Evolutionary conservation across 345 rosid genomes (phyloP), one percentile per base, ranked within the genome.

Genomic region (Sapria himalayana): DNA sequence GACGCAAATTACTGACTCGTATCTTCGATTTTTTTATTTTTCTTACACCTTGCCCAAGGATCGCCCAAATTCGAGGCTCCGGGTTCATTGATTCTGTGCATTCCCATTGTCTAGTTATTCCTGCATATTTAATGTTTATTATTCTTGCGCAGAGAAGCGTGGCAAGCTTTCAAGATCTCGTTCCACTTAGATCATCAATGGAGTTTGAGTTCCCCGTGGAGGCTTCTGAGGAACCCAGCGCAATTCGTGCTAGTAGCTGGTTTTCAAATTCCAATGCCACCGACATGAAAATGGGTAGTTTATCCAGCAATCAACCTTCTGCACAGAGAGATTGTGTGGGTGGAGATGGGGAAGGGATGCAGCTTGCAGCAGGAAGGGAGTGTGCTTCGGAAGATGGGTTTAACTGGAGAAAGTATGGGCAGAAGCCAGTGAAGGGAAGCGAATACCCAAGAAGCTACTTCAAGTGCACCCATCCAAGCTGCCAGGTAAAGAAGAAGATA

Each of bases 351-450:
- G 55, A 45, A 45, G 61, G 56, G 39, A 73, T 68, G 2, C 29
- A 45, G 49, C 39, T 46, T 49, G 46, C 59, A 17, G 17, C 55
- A 18, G 75, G 56, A 45, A 46, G 32, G 17, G 53, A 27, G 35
- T 58, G 64, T 49, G 61, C 60, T 43, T 59, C 68, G 4, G 76
- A 75, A 59, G 78, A 75, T 39, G 72, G 73, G 29, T 75, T 65
- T 57, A 75, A 63, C 39, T 71, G 78, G 78, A 65, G 84, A 46
- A 71, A 71, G 41, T 71, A 75, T 52, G 78, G 78, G 22, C 78
- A 71, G 62, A 71, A 75, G 37, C 78, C 68, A 43, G 68, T 75
- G 20, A 63, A 75, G 49, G 76, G 84, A 19, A 75, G 84, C 39
- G 78, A 69, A 42, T 69, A 65, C 47, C 78, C 78, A 9, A 59